Percentiles rank a stretch among this genome's conserved stretches.
Evolutionary conservation across 345 rosid genomes (phyloP).

Genomic region (Eucalyptus curtisii): DNA sequence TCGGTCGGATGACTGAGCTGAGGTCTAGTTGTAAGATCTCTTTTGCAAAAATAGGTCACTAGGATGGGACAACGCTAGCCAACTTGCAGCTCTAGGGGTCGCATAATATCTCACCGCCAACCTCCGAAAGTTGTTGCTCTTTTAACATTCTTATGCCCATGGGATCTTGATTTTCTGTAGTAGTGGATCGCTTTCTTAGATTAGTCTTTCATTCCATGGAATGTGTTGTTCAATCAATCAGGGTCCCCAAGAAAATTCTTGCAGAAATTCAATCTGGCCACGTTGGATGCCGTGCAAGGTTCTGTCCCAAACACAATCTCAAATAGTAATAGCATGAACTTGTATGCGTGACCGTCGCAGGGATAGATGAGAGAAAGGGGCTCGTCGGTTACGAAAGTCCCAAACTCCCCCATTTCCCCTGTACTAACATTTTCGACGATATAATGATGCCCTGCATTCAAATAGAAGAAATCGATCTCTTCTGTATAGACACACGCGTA

Average conservation of each 20-base stretch:
- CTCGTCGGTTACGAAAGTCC: neutral
- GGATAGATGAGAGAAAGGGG: neutral
- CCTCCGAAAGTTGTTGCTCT: conserved; percentile 25
- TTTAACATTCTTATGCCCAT: neutral
- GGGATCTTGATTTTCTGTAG: neutral
- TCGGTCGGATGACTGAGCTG: conserved; percentile 7
- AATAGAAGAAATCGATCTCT: neutral
- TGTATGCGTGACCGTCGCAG: neutral
- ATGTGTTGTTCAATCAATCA: neutral
- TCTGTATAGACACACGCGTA: neutral
- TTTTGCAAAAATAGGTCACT: neutral
- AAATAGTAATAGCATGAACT: neutral
- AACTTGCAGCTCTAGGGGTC: conserved; percentile 35
- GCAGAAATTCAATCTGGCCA: neutral
- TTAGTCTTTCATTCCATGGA: neutral
- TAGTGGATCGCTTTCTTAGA: neutral
- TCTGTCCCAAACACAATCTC: neutral
- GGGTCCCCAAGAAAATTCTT: neutral
- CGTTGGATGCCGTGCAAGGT: neutral
- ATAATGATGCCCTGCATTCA: neutral
- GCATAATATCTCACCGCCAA: conserved; percentile 21
- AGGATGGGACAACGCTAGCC: conserved; percentile 22
- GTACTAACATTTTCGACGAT: neutral
- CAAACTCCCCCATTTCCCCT: neutral
- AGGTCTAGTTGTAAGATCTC: conserved; percentile 19